Percentiles rank a stretch among this genome's conserved stretches.
phyloP scores from a whole-genome alignment of 345 rosid genomes.

The Gynandropsis gynandra region DNA sequence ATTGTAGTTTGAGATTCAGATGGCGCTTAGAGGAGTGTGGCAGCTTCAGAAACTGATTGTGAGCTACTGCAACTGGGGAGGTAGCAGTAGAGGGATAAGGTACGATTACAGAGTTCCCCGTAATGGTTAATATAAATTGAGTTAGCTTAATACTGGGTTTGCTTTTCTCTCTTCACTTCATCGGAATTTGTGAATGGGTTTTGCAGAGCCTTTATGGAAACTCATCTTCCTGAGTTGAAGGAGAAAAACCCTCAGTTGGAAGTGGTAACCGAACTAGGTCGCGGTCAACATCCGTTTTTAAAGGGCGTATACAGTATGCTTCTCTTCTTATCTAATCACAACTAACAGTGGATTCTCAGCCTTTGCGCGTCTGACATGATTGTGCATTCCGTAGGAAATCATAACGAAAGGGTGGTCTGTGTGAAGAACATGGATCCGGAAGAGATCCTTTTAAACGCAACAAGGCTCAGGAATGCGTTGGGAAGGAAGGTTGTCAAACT shows the following conservation, averaged over 20 bases:
- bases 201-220: conserved; percentile 76
- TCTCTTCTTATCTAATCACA: background rate
- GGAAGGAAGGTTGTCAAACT: conserved; percentile 81
- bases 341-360: background rate
- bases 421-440: conserved; percentile 75
- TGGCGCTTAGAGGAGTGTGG: conserved; percentile 87
- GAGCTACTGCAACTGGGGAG: conserved; percentile 90
- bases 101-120: conserved; percentile 11
- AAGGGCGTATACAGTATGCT: conserved; percentile 73
- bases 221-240: conserved; percentile 53
- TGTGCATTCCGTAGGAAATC: conserved; percentile 44
- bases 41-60: conserved; percentile 78
- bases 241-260: conserved; percentile 74
- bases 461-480: conserved; percentile 61
- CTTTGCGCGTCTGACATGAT: background rate
- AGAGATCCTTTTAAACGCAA: conserved; percentile 52
- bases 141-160: too few species aligned
- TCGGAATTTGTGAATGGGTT: too few species aligned
- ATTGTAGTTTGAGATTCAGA: conserved; percentile 18
- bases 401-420: conserved; percentile 74
- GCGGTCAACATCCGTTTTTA: conserved; percentile 80
- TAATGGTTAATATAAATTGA: too few species aligned
- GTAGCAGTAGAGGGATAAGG: conserved; percentile 89
- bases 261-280: conserved; percentile 58
- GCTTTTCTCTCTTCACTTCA: too few species aligned